Base-by-base conservation (phyloP, 768 basidiomycete genomes). In the Vararia minispora region DNA sequence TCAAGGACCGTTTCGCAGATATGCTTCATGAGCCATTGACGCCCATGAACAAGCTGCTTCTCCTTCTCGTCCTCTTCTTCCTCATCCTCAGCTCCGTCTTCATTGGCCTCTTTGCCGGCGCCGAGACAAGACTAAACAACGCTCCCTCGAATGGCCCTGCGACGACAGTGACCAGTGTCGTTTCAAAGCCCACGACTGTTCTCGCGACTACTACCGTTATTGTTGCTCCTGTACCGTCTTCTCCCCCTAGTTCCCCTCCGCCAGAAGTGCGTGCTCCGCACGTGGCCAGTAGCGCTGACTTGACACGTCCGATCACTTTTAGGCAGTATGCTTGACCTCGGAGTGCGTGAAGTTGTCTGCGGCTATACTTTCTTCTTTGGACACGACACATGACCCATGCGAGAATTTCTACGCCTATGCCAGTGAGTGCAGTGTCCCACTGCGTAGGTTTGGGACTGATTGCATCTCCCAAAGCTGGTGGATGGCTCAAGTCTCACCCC, bases 351-450 rank as follows among this genome's bases (percentile, higher is more conserved):
- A 76, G 24, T 68, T 94, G 10, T 79, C 94, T 8, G 84, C 88
- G 1, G 70, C 77, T 0, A 83, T 99, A 42, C 61, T 98, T 11
- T 73, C 79, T 14, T 76, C 76, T 1, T 59, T 98, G 16, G 92
- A 99, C 53, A 71, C 70, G 8, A 65, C 76, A 7, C 70, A 82
- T 47, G 90, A 98, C 54, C 95, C 95, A 0, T 99, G 95, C 58
- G 86, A 97, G 48, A 82, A 90, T 59, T 95, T 97, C 57, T 97
- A 91, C 53, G 74, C 81, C 46, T 98, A 79, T 60, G 77, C 91
- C 8, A 92, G 90, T 92, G 52, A 51, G 87, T 77, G 14, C 25
- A 11, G 16, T 7, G 10, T 25, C 37, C 5, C 8, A 28, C 9
- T n/a, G 28, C 16, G 6, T 27, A 13, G 37, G 5, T 27, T 31